Evolutionary conservation across 768 basidiomycete genomes (phyloP).

Genomic region (Megacollybia marginata): DNA sequence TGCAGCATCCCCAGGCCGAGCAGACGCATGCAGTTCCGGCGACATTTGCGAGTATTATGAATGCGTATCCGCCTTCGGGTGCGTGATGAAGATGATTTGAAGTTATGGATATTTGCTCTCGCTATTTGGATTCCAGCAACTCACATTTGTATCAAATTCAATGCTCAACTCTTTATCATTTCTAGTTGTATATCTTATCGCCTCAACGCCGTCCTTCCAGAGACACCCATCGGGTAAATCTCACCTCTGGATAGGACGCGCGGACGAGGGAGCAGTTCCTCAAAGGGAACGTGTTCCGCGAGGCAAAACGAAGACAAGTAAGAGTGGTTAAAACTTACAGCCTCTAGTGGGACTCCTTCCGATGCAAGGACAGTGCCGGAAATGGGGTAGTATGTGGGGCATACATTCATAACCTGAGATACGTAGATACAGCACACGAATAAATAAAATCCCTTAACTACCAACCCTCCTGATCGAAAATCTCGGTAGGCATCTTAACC

Average conservation of each 20-base stretch:
- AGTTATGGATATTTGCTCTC: background rate
- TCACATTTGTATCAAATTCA: background rate
- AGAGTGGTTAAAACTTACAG: slow-evolving; percentile 45
- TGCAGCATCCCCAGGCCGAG: background rate
- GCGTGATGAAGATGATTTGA: slow-evolving; percentile 11
- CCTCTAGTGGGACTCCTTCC: slow-evolving; percentile 81
- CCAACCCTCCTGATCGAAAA: no score
- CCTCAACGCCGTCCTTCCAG: background rate
- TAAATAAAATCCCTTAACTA: no score
- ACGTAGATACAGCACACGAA: no score
- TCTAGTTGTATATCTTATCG: background rate
- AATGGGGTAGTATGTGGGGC: slow-evolving; percentile 81
- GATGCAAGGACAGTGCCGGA: slow-evolving; percentile 69
- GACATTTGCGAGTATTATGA: slow-evolving; percentile 63
- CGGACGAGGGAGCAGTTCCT: slow-evolving; percentile 2
- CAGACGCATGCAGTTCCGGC: background rate
- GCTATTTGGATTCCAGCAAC: background rate
- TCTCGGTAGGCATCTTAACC: no score
- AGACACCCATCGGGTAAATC: background rate
- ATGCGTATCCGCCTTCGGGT: slow-evolving; percentile 45
- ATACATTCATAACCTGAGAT: no score
- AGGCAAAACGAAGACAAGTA: slow-evolving; percentile 31
- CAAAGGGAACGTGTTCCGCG: slow-evolving; percentile 6
- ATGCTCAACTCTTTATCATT: background rate
- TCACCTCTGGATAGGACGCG: slow-evolving; percentile 2